Evolutionary conservation across 441 rosid genomes (phyloP).

Genomic region (Gossypium davidsonii): DNA sequence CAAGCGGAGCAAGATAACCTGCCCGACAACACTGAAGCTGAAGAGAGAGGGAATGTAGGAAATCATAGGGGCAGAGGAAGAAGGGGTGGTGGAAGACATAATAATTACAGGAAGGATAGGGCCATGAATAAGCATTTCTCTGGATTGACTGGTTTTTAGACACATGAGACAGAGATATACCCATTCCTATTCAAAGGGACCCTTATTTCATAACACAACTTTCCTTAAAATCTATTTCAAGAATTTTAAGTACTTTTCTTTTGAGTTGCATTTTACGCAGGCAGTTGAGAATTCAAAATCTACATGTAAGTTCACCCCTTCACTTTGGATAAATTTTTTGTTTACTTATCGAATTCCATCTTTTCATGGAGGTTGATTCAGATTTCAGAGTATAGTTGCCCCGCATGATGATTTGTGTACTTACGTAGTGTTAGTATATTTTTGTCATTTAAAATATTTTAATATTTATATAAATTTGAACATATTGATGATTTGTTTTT

Average conservation of each 20-base stretch:
- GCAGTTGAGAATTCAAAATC: background rate
- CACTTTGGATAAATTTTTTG: background rate
- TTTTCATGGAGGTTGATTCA: background rate
- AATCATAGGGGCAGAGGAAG: slow-evolving; percentile 53
- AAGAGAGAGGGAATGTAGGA: slow-evolving; percentile 32
- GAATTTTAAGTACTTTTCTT: background rate
- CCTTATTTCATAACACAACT: background rate
- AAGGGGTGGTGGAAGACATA: slow-evolving; percentile 58
- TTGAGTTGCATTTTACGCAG: background rate
- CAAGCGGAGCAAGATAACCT: slow-evolving; percentile 25
- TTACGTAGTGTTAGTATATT: background rate
- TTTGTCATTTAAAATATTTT: too few relatives aligned
- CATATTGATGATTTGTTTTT: too few relatives aligned
- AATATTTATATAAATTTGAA: too few relatives aligned
- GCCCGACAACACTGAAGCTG: slow-evolving; percentile 29
- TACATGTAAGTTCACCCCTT: background rate
- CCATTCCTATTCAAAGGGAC: background rate
- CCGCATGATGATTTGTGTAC: background rate
- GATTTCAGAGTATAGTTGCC: background rate
- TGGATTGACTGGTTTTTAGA: slow-evolving; percentile 57
- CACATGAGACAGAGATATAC: background rate
- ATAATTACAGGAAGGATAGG: slow-evolving; percentile 57
- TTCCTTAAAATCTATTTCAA: background rate
- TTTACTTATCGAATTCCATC: background rate
- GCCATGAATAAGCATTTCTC: slow-evolving; percentile 72